A percentile compares a stretch with the other conserved stretches of the same genome.
phyloP scores from a whole-genome alignment of 106 monocot species.

The Apostasia shenzhenica region DNA sequence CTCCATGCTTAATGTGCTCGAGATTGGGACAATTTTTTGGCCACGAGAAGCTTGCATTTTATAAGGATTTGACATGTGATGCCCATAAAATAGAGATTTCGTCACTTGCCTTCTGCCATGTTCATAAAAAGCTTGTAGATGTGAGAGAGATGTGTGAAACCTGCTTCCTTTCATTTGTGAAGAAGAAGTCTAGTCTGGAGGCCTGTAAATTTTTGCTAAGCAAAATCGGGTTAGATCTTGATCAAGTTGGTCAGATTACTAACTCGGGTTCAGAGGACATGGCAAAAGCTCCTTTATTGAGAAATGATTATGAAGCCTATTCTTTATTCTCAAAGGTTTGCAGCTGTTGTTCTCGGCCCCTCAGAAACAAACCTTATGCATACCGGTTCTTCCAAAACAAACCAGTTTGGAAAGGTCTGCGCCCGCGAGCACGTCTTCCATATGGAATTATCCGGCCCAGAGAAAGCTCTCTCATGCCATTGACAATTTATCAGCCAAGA shows the following conservation, averaged over 20 bases:
- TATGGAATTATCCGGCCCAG: slow-evolving; percentile 4
- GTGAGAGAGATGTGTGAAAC: slow-evolving; percentile 49
- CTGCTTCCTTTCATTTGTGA: slow-evolving; percentile 42
- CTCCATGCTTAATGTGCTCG: slow-evolving; percentile 80
- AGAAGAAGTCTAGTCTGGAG: slow-evolving; percentile 26
- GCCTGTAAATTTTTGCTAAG: slow-evolving; percentile 27
- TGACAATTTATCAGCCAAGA: slow-evolving; percentile 3
- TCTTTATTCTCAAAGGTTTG: slow-evolving; percentile 15
- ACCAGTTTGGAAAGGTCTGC: slow-evolving; percentile 7
- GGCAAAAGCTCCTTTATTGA: slow-evolving; percentile 16
- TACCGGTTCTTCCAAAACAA: slow-evolving; percentile 21
- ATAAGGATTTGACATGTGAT: slow-evolving; percentile 49
- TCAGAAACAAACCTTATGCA: slow-evolving; percentile 15
- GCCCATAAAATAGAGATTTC: slow-evolving; percentile 79
- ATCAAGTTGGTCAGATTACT: background rate
- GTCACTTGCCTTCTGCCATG: slow-evolving; percentile 40
- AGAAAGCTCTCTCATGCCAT: background rate
- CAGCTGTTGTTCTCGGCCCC: slow-evolving; percentile 44
- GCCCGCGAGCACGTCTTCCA: background rate
- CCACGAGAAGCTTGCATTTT: slow-evolving; percentile 40
- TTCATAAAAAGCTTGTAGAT: slow-evolving; percentile 52
- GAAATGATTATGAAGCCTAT: slow-evolving; percentile 14
- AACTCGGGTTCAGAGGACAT: slow-evolving; percentile 14
- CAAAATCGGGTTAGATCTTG: slow-evolving; percentile 18
- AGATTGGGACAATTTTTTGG: slow-evolving; percentile 73